A percentile compares a stretch with the other conserved stretches of the same genome.
These are phyloP conservation scores for Calonectria multiphialidica DNA, from an alignment of 2,329 filamentous ascomycete genomes.

Conservation along the genomic window DNA sequence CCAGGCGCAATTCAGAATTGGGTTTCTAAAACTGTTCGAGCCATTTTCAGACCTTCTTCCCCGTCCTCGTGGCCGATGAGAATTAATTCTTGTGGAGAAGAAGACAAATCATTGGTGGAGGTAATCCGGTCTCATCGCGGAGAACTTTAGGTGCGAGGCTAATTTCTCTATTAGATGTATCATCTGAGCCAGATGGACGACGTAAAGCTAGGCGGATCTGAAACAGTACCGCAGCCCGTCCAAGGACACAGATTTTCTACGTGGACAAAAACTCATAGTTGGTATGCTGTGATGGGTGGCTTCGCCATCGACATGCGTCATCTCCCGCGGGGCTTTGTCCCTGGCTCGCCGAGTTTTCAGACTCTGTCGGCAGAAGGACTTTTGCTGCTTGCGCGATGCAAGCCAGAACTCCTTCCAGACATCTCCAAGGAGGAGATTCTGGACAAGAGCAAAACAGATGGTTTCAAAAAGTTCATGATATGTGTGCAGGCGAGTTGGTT, in stretches of 20 bases:
- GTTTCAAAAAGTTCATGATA: constrained; percentile 5
- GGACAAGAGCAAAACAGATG: neutral
- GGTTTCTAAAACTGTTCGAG: neutral
- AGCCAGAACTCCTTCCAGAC: neutral
- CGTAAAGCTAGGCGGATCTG: neutral
- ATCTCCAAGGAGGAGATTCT: neutral
- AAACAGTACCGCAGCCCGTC: neutral
- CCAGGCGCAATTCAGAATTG: neutral
- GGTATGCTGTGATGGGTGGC: neutral
- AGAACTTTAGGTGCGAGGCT: neutral
- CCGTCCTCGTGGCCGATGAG: neutral
- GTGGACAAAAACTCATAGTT: neutral
- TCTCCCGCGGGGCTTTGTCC: neutral
- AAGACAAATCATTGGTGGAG: neutral
- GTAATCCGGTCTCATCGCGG: neutral
- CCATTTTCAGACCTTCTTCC: neutral
- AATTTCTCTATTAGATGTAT: neutral
- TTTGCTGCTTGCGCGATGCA: neutral
- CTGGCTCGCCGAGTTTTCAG: neutral
- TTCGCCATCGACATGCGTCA: neutral
- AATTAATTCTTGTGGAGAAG: neutral
- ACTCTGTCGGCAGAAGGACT: neutral
- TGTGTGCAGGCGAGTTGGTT: neutral
- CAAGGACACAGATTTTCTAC: too few relatives aligned
- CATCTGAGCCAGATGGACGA: neutral